Base-by-base conservation (phyloP, 495 filamentous ascomycete species). In the Terfezia claveryi region DNA sequence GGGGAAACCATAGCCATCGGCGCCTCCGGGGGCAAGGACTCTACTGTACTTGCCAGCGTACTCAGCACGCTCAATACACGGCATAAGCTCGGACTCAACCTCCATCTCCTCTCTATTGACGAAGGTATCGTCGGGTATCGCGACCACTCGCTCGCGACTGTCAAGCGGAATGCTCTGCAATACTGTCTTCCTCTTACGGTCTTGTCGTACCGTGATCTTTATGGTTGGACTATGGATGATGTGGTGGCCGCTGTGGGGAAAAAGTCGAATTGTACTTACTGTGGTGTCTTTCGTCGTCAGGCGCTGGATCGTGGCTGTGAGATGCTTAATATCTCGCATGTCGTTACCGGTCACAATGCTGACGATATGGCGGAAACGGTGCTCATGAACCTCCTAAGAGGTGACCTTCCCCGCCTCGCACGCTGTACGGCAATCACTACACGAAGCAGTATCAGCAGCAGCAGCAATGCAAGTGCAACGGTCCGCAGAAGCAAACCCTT, bases 221-320 rank as follows among this genome's bases (percentile, higher is more conserved):
- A 96, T 66, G 91, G 92, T 2, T 98, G 91, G 91, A 95, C 88
- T 10, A 98, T 98, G 91, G 91, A 98, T 67, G 83, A 95, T 61
- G 91, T 98, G 11, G 91, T 98, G 2, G 80, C 82, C 62, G 95
- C 95, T 68, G 95, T 94, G 69, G 92, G 92, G 38, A 46, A 4
- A 8, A 4, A 8, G 14, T 14, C 14, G 4, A 98, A 96, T 68
- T 98, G 91, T 72, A 98, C 91, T 36, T 96, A 96, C 67, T 98
- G 91, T 63, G 91, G 91, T 4, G 91, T 98, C 37, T 98, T 98
- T 63, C 77, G 91, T 11, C 77, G 91, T 50, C 91, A 98, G 72
- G 91, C 91, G 11, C 73, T 98, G 41, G 91, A 98, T 68, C 78
- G 91, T 8, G 91, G 91, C 32, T 88, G 92, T 1, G 85, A 84